phyloP scores from a whole-genome alignment of 2,329 filamentous ascomycete species.

The Didymella glomerata region DNA sequence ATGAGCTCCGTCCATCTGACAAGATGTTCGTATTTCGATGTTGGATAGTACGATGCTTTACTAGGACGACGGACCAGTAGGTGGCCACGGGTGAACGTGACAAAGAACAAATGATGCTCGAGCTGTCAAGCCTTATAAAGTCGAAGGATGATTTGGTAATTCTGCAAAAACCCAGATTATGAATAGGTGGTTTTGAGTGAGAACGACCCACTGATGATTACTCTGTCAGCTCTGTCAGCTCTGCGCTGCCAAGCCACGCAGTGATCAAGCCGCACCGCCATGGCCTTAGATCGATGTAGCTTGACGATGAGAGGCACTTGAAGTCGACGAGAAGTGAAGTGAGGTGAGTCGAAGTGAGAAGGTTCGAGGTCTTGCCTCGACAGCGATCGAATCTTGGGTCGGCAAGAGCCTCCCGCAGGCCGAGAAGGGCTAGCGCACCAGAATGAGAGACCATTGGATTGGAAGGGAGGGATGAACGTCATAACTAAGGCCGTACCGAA shows the following conservation, averaged over 20 bases:
- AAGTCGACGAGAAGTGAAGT: neutral
- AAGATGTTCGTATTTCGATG: neutral
- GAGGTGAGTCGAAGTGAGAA: constrained; percentile 7
- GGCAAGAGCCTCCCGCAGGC: constrained; percentile 15
- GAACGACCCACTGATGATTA: neutral
- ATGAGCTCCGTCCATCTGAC: neutral
- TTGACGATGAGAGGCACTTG: neutral
- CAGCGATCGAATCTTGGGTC: constrained; percentile 14
- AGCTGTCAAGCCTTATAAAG: neutral
- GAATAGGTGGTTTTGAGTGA: neutral
- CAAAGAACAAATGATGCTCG: neutral
- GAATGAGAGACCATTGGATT: neutral
- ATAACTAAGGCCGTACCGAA: constrained; percentile 12
- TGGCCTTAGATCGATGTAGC: neutral
- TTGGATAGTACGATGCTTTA: neutral
- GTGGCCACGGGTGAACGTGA: neutral
- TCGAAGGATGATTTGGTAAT: neutral
- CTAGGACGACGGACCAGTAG: neutral
- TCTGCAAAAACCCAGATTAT: neutral
- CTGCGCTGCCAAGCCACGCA: neutral
- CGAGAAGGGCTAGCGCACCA: constrained; percentile 9
- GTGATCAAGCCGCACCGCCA: neutral
- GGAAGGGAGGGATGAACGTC: constrained; percentile 12
- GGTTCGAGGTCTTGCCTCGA: constrained; percentile 2
- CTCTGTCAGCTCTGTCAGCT: neutral